Percentiles rank a stretch among this genome's conserved stretches.
Conservation (phyloP, 2,329 filamentous ascomycete species). For the Microsporum ferrugineum region DNA sequence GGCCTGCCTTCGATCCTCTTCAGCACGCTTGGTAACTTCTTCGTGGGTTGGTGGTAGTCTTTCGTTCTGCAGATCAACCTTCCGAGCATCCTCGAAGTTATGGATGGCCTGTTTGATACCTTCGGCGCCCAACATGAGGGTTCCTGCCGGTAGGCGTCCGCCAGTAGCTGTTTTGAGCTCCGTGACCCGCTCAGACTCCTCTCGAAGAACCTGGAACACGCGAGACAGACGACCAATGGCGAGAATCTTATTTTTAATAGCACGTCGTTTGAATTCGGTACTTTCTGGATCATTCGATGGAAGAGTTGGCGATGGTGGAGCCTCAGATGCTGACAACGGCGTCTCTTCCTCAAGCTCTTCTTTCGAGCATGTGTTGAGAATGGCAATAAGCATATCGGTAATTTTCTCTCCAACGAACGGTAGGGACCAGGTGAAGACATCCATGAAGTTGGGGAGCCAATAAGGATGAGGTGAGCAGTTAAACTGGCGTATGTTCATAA, state of each 20-base stretch:
- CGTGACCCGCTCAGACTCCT: slow-evolving; percentile 92
- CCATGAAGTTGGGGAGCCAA: slow-evolving; percentile 99
- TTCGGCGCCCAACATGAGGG: slow-evolving; percentile 93
- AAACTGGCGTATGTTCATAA: slow-evolving; percentile 99
- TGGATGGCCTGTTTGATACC: slow-evolving; percentile 98
- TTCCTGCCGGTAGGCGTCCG: slow-evolving; percentile 83
- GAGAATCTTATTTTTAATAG: slow-evolving; percentile 99
- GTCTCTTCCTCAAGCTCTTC: slow-evolving; percentile 90
- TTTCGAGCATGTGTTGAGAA: slow-evolving; percentile 97
- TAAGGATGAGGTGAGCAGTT: slow-evolving; percentile 99
- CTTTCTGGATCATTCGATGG: slow-evolving; percentile 60
- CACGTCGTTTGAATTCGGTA: slow-evolving; percentile 84
- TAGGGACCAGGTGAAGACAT: slow-evolving; percentile 99
- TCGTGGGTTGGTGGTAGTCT: slow-evolving; percentile 83
- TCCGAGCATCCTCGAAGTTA: slow-evolving; percentile 90
- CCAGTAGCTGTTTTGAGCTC: slow-evolving; percentile 95
- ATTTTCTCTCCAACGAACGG: slow-evolving; percentile 99
- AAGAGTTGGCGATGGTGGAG: slow-evolving; percentile 50
- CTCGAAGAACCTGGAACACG: slow-evolving; percentile 94
- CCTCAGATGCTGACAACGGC: slow-evolving; percentile 58
- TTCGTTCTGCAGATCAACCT: slow-evolving; percentile 96
- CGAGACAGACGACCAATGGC: slow-evolving; percentile 92
- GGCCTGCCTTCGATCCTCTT: slow-evolving; percentile 69
- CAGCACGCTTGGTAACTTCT: slow-evolving; percentile 73
- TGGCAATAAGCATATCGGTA: slow-evolving; percentile 98